phyloP scores from a whole-genome alignment of 2,329 filamentous ascomycete genomes.

The Cercospora beticola region DNA sequence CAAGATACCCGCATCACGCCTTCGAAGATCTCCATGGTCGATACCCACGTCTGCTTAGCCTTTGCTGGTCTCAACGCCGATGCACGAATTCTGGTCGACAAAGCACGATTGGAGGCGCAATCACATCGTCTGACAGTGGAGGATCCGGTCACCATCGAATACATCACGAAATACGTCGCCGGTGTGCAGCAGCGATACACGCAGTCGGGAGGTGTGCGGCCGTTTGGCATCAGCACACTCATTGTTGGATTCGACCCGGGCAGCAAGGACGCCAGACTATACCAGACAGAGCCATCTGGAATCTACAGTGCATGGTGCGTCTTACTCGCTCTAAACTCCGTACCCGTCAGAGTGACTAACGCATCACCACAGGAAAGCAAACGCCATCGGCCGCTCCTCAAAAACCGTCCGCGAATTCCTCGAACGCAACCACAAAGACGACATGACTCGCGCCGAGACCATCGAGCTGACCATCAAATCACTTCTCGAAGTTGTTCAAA shows the following conservation, averaged over 20 bases:
- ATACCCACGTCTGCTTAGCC: conserved; percentile 93
- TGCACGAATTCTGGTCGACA: conserved; percentile 96
- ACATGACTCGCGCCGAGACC: conserved; percentile 93
- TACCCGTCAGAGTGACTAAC: conserved; percentile 23
- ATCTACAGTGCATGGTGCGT: conserved; percentile 97
- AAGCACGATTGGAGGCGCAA: conserved; percentile 94
- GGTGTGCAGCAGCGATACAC: conserved; percentile 99
- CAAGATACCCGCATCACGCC: conserved; percentile 99
- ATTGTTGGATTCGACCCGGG: conserved; percentile 98
- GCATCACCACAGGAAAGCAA: conserved; percentile 76
- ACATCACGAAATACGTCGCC: conserved; percentile 98
- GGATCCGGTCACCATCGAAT: conserved; percentile 96
- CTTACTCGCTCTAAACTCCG: neutral
- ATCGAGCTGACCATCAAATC: conserved; percentile 98
- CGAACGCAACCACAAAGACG: conserved; percentile 97
- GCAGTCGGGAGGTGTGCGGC: conserved; percentile 94
- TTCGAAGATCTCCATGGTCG: conserved; percentile 95
- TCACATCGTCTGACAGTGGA: conserved; percentile 96
- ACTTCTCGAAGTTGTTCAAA: conserved; percentile 95
- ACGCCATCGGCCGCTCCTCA: conserved; percentile 95
- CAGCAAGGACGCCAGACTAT: conserved; percentile 82
- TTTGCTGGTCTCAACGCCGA: conserved; percentile 98
- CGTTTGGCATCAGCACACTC: conserved; percentile 97
- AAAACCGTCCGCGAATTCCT: conserved; percentile 99
- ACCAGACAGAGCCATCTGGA: conserved; percentile 98